Conservation (phyloP, 331 rosid species). For the Malus hybrid region DNA sequence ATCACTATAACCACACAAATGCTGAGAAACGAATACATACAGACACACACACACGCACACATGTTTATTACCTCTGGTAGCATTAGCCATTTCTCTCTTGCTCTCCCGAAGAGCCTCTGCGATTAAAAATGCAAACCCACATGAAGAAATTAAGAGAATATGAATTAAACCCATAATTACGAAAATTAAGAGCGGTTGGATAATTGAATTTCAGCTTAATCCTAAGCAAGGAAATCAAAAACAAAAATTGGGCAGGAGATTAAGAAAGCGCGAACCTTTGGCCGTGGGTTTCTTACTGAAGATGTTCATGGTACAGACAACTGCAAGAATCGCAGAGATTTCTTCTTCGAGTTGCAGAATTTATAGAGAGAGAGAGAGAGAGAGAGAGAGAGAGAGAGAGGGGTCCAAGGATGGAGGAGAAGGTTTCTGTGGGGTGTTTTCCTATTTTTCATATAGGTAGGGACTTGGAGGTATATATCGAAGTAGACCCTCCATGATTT, state of each 20-base stretch:
- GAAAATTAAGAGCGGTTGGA: background rate
- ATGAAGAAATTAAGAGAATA: background rate
- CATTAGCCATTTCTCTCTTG: slow-evolving; percentile 80
- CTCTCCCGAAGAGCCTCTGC: slow-evolving; percentile 97
- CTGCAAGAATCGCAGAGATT: background rate
- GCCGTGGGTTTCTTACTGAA: slow-evolving; percentile 89
- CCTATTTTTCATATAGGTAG: background rate
- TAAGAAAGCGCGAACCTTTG: slow-evolving; percentile 54
- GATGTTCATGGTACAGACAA: slow-evolving; percentile 53
- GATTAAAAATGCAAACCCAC: slow-evolving; percentile 4
- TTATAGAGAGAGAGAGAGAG: too few relatives aligned
- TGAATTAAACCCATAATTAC: slow-evolving; percentile 3
- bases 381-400: background rate
- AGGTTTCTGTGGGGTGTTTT: background rate
- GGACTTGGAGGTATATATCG: slow-evolving; percentile 9
- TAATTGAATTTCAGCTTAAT: background rate
- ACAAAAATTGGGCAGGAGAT: background rate
- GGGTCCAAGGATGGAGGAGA: background rate
- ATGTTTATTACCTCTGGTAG: slow-evolving; percentile 59
- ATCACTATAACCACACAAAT: background rate
- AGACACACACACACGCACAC: too few relatives aligned
- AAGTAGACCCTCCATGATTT: slow-evolving; percentile 4
- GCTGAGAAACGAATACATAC: background rate
- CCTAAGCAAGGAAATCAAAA: background rate
- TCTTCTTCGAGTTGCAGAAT: slow-evolving; percentile 18